phyloP scores from a whole-genome alignment of 495 filamentous ascomycete species.

The Tuber magnatum region DNA sequence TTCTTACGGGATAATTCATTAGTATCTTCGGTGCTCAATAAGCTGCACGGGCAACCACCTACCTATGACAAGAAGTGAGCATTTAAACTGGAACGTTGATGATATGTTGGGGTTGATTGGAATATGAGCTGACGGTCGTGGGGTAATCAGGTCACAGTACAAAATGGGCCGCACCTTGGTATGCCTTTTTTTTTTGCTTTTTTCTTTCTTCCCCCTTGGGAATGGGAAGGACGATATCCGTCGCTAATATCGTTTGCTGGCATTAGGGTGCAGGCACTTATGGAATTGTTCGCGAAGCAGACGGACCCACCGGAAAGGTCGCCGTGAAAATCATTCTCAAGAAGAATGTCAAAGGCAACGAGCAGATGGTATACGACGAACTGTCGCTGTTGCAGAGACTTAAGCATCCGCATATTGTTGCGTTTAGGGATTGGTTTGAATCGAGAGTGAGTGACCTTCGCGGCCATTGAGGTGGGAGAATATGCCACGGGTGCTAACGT shows the following conservation, averaged over 20 bases:
- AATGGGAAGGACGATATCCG: background rate
- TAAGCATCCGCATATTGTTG: constrained; percentile 92
- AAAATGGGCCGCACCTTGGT: constrained; percentile 78
- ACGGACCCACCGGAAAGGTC: constrained; percentile 73
- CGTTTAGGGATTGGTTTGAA: constrained; percentile 99
- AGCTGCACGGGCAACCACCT: constrained; percentile 93
- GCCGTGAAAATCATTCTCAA: constrained; percentile 99
- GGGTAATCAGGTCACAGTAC: constrained; percentile 62
- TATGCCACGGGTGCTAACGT: constrained; percentile 14
- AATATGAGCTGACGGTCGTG: constrained; percentile 15
- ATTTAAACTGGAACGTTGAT: constrained; percentile 3
- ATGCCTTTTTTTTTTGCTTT: constrained; percentile 7
- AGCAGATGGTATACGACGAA: constrained; percentile 98
- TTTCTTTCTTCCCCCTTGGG: constrained; percentile 6
- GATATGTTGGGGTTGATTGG: constrained; percentile 1
- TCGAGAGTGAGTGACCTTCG: constrained; percentile 57
- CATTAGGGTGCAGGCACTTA: constrained; percentile 81
- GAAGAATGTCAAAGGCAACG: constrained; percentile 97
- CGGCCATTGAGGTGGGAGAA: background rate
- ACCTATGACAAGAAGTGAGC: constrained; percentile 95
- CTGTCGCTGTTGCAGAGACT: constrained; percentile 82
- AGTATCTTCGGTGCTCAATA: constrained; percentile 93
- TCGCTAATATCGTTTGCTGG: constrained; percentile 6
- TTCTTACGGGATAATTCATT: constrained; percentile 41
- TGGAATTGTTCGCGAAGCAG: constrained; percentile 94